Evolutionary conservation across 495 filamentous ascomycete species (phyloP), one percentile per base, ranked within the genome.

Genomic region (Penicillium paxilli): DNA sequence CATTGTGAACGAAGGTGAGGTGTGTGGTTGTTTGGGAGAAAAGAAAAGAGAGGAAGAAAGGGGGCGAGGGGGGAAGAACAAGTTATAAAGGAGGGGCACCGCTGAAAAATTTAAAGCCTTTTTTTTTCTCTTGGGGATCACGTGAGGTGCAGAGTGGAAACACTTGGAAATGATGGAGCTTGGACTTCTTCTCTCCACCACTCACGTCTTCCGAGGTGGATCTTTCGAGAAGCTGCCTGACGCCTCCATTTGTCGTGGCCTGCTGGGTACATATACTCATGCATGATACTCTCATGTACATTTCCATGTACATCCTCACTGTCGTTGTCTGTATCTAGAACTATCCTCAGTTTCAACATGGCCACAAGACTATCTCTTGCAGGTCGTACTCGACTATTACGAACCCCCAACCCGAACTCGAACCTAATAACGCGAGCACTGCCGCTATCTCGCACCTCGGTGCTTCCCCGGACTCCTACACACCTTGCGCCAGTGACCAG

Each of bases 1-100:
- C 94, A 98, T 98, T 65, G 69, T 86, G 70, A 73, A 69, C 44
- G 54, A 55, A 57, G 59, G 54, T 65, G 52, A 46, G 40, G 53
- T 38, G 64, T 56, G 44, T 49, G 52, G 49, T 11, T 21, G 40
- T 11, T 14, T 7, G 9, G 23, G 40, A 23, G 40, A 54, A 59
- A 57, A 62, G 60, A 57, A 60, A 57, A 66, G 58, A 64, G 54
- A 58, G 54, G 59, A 49, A 44, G 54, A 51, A 44, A 48, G 14
- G 44, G 55, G 65, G 65, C n/a, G 47, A 58, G 61, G 67, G 68
- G 55, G 65, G 65, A 66, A 68, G 70, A 74, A 62, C 4, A 16
- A 38, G 14, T 11, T 11, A n/a, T 11, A 16, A 38, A 38, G 35
- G 35, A 38, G 35, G n/a, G n/a, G n/a, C 35, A 19, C 26, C 5